A percentile compares a stretch with the other conserved stretches of the same genome.
Conservation (phyloP, 2,329 filamentous ascomycete genomes). For the Zelopaecilomyces penicillatus region DNA sequence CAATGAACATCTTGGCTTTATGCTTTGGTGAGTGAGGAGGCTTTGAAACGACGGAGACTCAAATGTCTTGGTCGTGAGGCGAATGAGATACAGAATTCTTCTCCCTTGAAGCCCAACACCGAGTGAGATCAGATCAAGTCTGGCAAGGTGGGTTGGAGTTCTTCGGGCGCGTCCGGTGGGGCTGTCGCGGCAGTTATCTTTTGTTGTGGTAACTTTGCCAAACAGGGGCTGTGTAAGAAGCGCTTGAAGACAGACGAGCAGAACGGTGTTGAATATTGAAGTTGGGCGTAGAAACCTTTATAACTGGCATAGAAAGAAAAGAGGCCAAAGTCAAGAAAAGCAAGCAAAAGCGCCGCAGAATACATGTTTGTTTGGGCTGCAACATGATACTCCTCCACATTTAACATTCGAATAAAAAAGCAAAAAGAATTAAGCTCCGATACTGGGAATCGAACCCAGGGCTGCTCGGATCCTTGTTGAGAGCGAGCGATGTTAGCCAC, state of each 20-base stretch:
- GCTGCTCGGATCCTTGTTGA: conserved; percentile 23
- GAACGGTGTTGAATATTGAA: not conserved
- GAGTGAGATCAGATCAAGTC: no score
- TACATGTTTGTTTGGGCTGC: no score
- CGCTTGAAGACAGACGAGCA: not conserved
- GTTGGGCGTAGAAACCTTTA: no score
- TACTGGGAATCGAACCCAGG: conserved; percentile 29
- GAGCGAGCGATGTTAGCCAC: conserved; percentile 30
- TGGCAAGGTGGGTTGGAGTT: not conserved
- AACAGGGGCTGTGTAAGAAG: not conserved
- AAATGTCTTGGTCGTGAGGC: no score
- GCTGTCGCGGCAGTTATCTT: not conserved
- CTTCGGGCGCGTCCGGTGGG: not conserved
- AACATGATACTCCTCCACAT: no score
- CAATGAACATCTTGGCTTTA: conserved; percentile 56
- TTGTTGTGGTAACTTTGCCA: not conserved
- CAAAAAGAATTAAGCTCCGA: conserved; percentile 14
- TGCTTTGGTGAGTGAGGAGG: not conserved
- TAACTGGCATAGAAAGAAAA: no score
- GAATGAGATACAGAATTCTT: no score
- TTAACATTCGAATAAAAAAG: not conserved
- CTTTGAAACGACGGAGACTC: not conserved
- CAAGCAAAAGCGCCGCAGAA: no score
- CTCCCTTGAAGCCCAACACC: no score
- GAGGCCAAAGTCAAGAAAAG: no score